Evolutionary conservation across 2,329 filamentous ascomycete genomes (phyloP).

Genomic region (Ophiostoma tasmaniense): DNA sequence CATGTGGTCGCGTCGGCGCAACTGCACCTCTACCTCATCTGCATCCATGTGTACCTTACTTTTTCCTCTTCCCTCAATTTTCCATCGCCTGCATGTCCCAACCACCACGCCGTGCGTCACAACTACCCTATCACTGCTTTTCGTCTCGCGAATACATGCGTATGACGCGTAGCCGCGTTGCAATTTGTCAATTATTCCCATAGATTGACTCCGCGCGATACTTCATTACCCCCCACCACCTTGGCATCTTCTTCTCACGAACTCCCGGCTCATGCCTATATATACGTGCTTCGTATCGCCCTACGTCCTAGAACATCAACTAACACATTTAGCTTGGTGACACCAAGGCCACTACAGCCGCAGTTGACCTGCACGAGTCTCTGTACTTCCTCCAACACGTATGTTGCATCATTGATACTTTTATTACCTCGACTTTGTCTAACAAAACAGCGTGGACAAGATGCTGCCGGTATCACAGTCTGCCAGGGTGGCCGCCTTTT

Average conservation of each 20-base stretch:
- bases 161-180: neutral
- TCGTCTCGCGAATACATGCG: neutral
- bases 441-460: conserved; percentile 54
- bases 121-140: neutral
- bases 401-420: neutral
- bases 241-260: neutral
- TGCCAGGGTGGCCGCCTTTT: conserved; percentile 67
- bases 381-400: conserved; percentile 59
- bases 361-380: conserved; percentile 60
- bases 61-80: neutral
- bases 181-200: neutral
- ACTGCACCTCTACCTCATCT: conserved; percentile 1
- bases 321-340: conserved; percentile 37
- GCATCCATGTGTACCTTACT: neutral
- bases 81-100: neutral
- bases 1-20: neutral
- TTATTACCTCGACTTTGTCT: neutral
- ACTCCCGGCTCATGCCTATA: neutral
- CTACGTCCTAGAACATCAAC: neutral
- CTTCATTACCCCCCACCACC: neutral
- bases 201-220: neutral
- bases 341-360: conserved; percentile 39
- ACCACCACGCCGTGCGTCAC: neutral
- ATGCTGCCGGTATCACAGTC: conserved; percentile 83
- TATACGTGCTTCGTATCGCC: neutral